Base-by-base conservation (phyloP, 192 early-diverging fungal genomes). In the Chytriomyces sp. region DNA sequence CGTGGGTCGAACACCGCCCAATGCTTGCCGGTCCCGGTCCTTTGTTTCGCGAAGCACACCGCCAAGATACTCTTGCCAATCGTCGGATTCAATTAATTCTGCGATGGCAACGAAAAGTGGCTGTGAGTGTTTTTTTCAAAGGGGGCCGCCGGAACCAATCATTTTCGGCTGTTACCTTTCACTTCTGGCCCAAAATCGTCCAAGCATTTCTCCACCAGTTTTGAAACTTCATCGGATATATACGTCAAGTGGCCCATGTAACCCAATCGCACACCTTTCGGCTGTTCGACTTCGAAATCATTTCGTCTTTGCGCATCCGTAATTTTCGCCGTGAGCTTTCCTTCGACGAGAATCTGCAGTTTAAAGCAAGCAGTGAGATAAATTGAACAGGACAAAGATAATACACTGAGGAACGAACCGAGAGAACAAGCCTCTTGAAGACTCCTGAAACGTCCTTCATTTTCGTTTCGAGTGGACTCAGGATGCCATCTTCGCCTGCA, bases 191-290 rank as follows among this genome's bases (percentile, higher is more conserved):
- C 79, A 45, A 91, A 78, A 50, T 88, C 84, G 7, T 67, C 80
- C 57, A 61, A 62, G 53, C 89, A 90, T 23, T 93, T 89, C 73
- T 98, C 96, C 57, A 96, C 81, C 44, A 98, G 78, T 75, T 97
- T 94, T 63, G 92, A 91, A 1, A 96, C 92, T 78, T 98, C 98
- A 76, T 99, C 98, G 35, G 97, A 91, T 67, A 99, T 97, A 64
- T 95, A 95, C 0, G 95, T 98, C 79, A 98, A 84, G 75, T 99
- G 98, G 11, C 98, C 98, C 98, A 99, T 99, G 80, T 94, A 98
- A 7, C 97, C 98, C 43, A 98, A 86, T 46, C 97, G 90, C 23
- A 93, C 90, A 44, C 97, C 97, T 50, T 96, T 95, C 11, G 94
- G 92, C 77, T 94, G 83, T 45, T 89, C 90, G 26, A 91, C 91